Evolutionary conservation across 352 stramenopile genomes (phyloP), one percentile per base, ranked within the genome.

Genomic region (Pythium grandisporangium): DNA sequence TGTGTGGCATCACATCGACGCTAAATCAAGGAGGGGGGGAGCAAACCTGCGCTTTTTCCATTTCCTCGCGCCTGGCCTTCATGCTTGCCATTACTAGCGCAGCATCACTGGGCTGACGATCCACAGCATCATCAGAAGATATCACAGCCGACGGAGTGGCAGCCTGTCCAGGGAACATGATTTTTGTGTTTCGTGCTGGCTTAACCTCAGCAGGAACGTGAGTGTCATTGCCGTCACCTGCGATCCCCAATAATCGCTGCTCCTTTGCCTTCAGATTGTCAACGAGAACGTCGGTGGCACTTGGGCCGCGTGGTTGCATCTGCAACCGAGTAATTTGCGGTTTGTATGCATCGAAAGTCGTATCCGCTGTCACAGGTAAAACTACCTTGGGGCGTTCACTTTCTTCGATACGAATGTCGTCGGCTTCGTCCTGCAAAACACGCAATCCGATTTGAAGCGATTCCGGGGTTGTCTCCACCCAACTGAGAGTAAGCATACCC

Each of bases 291-390:
- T 92, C 74, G 3, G 78, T 94, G 10, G 66, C 67, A 43, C 81
- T 91, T 3, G 74, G 62, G 2, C 81, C 81, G 27, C 81, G 67
- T 19, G 81, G 81, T 51, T 94, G 81, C 43, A 83, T 84, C 66
- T 90, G 38, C 32, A 64, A 21, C 16, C 82, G 72, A 7, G 75
- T 91, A 53, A 94, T 94, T 38, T 89, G 71, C 2, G 82, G 47
- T 52, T 89, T 84, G 62, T 76, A 94, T 12, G 84, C 72, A 46
- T 93, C 73, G 37, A 94, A 94, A 12, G 48, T 48, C 5, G 60
- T 42, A 24, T 85, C 60, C 24, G 40, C 33, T 33, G 54, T 38
- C 16, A 57, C 46, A 34, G 70, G 59, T 25, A 58, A 36, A 1
- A 72, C 45, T 17, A 91, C 66, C 50, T 70, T 48, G 17, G 79